Evolutionary conservation across 305 asterid genomes (phyloP), one percentile per base, ranked within the genome.

Genomic region (Solanum aculeatissimum): DNA sequence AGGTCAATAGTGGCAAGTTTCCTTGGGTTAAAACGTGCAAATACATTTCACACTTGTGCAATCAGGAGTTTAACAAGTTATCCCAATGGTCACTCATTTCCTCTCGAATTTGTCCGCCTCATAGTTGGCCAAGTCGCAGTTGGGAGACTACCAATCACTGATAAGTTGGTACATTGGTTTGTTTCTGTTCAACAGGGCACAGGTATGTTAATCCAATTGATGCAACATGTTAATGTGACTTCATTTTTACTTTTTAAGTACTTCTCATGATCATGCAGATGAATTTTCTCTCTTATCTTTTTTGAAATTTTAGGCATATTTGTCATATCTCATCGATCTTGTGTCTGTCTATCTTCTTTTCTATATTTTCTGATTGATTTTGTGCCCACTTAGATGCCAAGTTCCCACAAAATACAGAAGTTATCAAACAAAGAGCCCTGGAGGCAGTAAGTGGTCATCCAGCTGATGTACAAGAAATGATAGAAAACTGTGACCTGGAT

Each of bases 11-110:
- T 90, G 80, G 90, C 91, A 47, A 83, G 78, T 82, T 87, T 81
- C 85, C 88, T 90, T 21, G 90, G 89, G 25, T 65, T 87, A 57
- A 87, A 87, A 81, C 86, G 89, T 32, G n/a, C 89, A 40, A 85
- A 77, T 35, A 9, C 27, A 2, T 87, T 85, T 79, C 80, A 70
- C 40, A 75, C 77, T n/a, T 49, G 83, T 66, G 38, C 85, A 12
- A 60, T 86, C 10, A 87, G 92, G 80, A 89, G 91, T n/a, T 86
- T 87, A 71, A 87, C 91, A 7, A 80, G n/a, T 55, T 90, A 90
- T 85, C 89, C 89, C 71, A 19, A 83, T 32, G 90, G 89, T 38
- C 91, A 90, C 42, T n/a, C 75, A 13, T 86, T 87, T 79, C 29
- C 87, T 74, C 81, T 58, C 43, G 86, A 86, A 84, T 19, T 87